Conservation (phyloP, 805 yeast species). For the Ogataea ganodermae region DNA sequence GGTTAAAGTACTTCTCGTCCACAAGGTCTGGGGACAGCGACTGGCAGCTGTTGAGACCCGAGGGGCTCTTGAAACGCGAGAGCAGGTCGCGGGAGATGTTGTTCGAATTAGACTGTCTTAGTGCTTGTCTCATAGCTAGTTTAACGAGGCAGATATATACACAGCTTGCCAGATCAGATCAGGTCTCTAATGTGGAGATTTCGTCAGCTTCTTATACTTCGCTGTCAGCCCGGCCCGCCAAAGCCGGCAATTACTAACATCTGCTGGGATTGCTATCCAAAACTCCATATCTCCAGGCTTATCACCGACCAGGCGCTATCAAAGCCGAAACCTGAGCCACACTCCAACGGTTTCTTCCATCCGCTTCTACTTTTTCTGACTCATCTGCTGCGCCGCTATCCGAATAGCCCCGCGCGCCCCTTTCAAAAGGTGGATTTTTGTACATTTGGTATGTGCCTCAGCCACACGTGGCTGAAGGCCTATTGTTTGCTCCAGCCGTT, state of each 20-base stretch:
- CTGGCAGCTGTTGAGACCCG: background rate
- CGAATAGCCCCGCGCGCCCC: background rate
- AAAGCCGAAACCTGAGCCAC: slow-evolving; percentile 1
- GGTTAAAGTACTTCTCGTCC: slow-evolving; percentile 18
- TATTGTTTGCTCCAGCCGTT: no score
- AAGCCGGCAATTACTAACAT: background rate
- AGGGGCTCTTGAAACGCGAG: slow-evolving; percentile 10
- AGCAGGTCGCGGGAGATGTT: slow-evolving; percentile 16
- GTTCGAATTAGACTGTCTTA: slow-evolving; percentile 13
- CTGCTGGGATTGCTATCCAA: background rate
- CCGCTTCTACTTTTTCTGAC: background rate
- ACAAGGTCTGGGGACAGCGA: slow-evolving; percentile 18
- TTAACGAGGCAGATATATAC: background rate
- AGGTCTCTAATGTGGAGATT: no score
- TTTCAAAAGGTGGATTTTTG: background rate
- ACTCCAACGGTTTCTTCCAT: slow-evolving; percentile 3
- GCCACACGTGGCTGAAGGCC: background rate
- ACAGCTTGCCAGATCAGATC: background rate
- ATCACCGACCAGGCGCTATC: background rate
- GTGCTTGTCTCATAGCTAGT: slow-evolving; percentile 20
- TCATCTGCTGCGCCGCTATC: slow-evolving; percentile 1
- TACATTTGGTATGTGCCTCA: background rate
- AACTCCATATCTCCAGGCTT: background rate
- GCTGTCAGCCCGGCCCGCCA: background rate
- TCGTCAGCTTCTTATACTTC: background rate